Conservation (phyloP, 176 grass and related monocot genomes). For the Oryza glaberrima region DNA sequence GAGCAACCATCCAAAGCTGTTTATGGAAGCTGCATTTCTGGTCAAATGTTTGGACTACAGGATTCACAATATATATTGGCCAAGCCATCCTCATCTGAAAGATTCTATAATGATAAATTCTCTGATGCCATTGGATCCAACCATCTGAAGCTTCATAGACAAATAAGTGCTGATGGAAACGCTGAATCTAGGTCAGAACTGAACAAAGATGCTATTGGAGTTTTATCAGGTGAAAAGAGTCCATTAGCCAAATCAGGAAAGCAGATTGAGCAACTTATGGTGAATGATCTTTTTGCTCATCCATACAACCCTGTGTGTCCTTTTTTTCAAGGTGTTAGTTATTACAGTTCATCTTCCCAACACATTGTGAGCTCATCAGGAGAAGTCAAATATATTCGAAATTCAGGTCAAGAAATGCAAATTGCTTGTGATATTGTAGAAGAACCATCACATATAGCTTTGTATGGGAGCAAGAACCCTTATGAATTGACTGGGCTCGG, state of each 20-base stretch:
- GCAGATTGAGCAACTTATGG: not conserved
- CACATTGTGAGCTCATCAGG: not conserved
- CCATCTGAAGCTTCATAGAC: too few species aligned
- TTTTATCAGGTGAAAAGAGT: not conserved
- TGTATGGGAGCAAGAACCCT: not conserved
- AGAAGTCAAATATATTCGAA: not conserved
- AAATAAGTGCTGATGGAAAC: not conserved
- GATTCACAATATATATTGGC: not conserved
- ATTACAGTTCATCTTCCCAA: not conserved
- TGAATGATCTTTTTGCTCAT: not conserved
- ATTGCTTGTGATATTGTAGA: not conserved
- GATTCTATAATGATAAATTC: not conserved
- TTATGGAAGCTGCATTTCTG: not conserved
- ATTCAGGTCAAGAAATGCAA: constrained; percentile 1
- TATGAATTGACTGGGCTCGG: not conserved
- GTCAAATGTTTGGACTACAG: not conserved
- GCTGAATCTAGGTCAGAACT: not conserved
- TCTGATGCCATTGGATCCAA: not conserved
- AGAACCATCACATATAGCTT: not conserved
- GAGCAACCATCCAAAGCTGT: not conserved
- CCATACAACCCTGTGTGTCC: constrained; percentile 3
- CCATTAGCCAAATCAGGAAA: not conserved
- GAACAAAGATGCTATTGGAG: not conserved
- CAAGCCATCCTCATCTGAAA: not conserved
- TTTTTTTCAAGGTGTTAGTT: not conserved